These are phyloP conservation scores for Mycena rebaudengoi DNA, from an alignment of 768 basidiomycete species.

Conservation along the genomic window DNA sequence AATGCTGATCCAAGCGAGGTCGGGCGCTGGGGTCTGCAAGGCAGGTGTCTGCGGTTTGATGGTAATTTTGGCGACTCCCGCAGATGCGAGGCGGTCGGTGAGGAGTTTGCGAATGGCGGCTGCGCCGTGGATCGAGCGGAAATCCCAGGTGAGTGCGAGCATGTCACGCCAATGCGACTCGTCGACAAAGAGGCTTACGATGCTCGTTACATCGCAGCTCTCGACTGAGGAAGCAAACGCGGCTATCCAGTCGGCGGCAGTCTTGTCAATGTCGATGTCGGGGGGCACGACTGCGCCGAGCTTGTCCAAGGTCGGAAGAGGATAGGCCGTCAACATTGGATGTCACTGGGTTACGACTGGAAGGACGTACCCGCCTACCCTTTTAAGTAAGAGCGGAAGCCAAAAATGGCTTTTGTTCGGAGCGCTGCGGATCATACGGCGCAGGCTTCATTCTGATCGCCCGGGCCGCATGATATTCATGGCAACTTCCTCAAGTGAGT, in stretches of 20 bases:
- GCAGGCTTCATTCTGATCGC: too few relatives aligned
- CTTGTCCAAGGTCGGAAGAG: conserved; percentile 38
- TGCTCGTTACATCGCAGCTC: conserved; percentile 30
- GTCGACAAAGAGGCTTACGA: conserved; percentile 45
- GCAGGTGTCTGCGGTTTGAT: conserved; percentile 29
- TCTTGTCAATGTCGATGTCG: conserved; percentile 29
- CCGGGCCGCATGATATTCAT: too few relatives aligned
- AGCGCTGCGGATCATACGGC: too few relatives aligned
- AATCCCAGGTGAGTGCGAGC: conserved; percentile 70
- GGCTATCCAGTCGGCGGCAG: conserved; percentile 39
- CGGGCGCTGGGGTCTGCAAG: conserved; percentile 40
- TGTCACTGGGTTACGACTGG: too few relatives aligned
- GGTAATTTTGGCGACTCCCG: conserved; percentile 30
- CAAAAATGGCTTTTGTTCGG: too few relatives aligned
- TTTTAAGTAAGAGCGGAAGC: too few relatives aligned
- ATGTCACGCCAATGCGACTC: conserved; percentile 67
- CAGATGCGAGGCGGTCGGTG: conserved; percentile 49
- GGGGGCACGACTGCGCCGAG: conserved; percentile 31
- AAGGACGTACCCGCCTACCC: too few relatives aligned
- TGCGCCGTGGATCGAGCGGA: conserved; percentile 62
- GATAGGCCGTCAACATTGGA: too few relatives aligned
- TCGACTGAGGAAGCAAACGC: conserved; percentile 28
- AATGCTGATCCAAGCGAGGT: conserved; percentile 40
- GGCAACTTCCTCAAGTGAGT: too few relatives aligned
- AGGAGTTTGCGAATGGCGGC: conserved; percentile 53